Evolutionary conservation across 2,329 filamentous ascomycete species (phyloP).

Genomic region (Coniochaeta hoffmannii): DNA sequence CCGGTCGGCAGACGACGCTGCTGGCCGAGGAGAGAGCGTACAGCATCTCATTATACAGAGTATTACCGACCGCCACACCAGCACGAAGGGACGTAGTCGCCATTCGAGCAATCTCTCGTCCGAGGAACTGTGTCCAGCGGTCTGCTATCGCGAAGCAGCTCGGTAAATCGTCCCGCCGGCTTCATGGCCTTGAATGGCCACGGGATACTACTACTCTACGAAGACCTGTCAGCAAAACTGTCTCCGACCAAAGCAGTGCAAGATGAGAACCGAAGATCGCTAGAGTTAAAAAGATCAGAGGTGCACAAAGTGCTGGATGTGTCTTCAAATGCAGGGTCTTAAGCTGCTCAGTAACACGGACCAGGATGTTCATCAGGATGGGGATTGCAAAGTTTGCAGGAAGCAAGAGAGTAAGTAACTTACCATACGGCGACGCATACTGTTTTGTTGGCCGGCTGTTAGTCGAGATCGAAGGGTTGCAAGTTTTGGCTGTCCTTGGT

Average conservation of each 20-base stretch:
- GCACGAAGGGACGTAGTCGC: too few species aligned
- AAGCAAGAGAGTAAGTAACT: background rate
- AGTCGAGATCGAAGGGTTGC: background rate
- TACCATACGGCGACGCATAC: background rate
- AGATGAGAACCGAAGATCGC: background rate
- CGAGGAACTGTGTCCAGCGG: too few species aligned
- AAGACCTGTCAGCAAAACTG: background rate
- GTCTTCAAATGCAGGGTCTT: slow-evolving; percentile 3
- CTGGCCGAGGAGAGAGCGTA: too few species aligned
- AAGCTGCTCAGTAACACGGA: slow-evolving; percentile 4
- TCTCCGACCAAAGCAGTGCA: background rate
- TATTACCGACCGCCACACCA: too few species aligned
- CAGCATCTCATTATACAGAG: too few species aligned
- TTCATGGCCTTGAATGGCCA: too few species aligned
- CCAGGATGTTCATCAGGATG: slow-evolving; percentile 1
- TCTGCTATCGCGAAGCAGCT: too few species aligned
- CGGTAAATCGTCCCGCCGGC: too few species aligned
- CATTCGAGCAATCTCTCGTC: too few species aligned
- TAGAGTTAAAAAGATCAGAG: background rate
- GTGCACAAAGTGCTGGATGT: slow-evolving; percentile 1
- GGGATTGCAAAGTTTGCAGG: background rate
- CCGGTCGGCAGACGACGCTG: too few species aligned
- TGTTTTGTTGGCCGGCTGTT: background rate
- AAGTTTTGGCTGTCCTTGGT: background rate
- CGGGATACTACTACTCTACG: background rate